phyloP scores from a whole-genome alignment of 2,329 filamentous ascomycete species.

The Fusarium proliferatum region DNA sequence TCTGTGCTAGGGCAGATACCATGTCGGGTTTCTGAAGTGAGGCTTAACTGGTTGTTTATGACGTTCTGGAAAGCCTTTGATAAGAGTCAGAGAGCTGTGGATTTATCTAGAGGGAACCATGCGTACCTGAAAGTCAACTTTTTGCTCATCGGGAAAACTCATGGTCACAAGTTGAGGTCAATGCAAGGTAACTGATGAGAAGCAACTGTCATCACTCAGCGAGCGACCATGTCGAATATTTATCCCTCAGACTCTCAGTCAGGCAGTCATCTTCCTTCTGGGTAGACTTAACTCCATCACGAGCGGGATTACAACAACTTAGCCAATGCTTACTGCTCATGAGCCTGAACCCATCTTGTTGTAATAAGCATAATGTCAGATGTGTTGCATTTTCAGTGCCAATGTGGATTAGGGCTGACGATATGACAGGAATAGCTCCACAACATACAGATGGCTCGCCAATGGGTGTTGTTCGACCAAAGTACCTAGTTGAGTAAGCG shows the following conservation, averaged over 20 bases:
- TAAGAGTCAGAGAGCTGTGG: not conserved
- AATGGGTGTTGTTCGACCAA: not conserved
- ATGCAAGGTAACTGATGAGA: not conserved
- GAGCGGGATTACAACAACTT: fast-evolving
- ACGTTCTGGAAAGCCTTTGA: constrained; percentile 46
- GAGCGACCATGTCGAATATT: not conserved
- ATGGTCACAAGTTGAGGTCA: not conserved
- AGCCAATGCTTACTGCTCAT: fast-evolving
- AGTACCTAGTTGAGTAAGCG: no score
- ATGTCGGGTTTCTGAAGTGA: constrained; percentile 32
- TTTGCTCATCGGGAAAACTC: not conserved
- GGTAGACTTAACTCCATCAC: not conserved
- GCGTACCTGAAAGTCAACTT: not conserved
- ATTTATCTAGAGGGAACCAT: fast-evolving
- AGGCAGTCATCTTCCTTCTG: not conserved
- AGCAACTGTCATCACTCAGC: fast-evolving
- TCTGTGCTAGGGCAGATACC: constrained; percentile 48
- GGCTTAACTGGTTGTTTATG: constrained; percentile 41
- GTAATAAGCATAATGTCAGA: not conserved
- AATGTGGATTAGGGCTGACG: not conserved
- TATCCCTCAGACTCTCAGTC: not conserved
- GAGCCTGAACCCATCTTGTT: not conserved
- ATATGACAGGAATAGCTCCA: not conserved
- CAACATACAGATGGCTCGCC: not conserved
- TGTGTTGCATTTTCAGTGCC: not conserved